Percentiles rank a stretch among this genome's conserved stretches.
Conservation (phyloP, 805 yeast genomes). For the Candida parachauliodes region DNA sequence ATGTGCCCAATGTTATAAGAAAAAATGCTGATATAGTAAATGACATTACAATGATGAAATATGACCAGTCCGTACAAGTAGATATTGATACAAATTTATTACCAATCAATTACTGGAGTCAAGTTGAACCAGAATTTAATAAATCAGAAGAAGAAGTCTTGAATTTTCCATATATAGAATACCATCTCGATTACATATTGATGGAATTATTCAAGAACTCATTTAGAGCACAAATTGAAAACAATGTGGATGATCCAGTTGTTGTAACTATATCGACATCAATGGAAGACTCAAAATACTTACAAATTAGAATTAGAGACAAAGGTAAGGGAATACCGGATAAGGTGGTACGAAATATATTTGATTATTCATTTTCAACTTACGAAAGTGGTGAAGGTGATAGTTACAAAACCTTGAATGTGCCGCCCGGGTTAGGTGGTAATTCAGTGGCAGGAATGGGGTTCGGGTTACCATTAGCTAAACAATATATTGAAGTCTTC, state of each 20-base stretch:
- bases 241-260: constrained; percentile 38
- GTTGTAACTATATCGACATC: constrained; percentile 36
- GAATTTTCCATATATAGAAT: constrained; percentile 75
- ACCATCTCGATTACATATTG: constrained; percentile 82
- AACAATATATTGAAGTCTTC: constrained; percentile 40
- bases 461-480: constrained; percentile 85
- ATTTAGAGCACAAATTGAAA: constrained; percentile 83
- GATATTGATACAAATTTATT: constrained; percentile 44
- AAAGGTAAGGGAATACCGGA: constrained; percentile 86
- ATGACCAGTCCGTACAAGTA: constrained; percentile 68
- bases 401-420: constrained; percentile 57
- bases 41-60: constrained; percentile 79
- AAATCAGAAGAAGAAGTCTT: constrained; percentile 47
- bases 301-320: constrained; percentile 78
- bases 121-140: constrained; percentile 19
- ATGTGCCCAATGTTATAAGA: constrained; percentile 59
- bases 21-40: constrained; percentile 72
- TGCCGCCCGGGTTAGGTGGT: constrained; percentile 69
- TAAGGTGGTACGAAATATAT: constrained; percentile 59
- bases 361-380: constrained; percentile 84
- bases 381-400: constrained; percentile 60
- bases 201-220: constrained; percentile 87
- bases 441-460: constrained; percentile 91
- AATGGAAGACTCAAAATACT: constrained; percentile 30
- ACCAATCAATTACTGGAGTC: constrained; percentile 26